phyloP scores from a whole-genome alignment of 2,329 filamentous ascomycete genomes.

The Penicillium nordicum region DNA sequence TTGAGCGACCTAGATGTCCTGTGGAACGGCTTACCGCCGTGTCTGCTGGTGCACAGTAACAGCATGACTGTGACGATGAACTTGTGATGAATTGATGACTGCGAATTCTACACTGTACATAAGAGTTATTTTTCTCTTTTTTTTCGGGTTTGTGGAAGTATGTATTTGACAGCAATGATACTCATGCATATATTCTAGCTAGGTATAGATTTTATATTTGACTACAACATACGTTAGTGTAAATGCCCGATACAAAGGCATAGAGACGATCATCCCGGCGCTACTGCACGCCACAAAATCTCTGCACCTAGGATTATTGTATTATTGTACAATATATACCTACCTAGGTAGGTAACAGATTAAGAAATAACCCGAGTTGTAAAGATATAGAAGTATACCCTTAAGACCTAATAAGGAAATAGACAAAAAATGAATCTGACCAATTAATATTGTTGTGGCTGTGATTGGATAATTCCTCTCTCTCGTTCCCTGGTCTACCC shows the following conservation, averaged over 20 bases:
- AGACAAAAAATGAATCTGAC: conserved; percentile 2
- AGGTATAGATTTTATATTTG: background rate
- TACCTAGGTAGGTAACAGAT: too few species aligned
- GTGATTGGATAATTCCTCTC: conserved; percentile 14
- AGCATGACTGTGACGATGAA: conserved; percentile 75
- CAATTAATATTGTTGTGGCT: conserved; percentile 10
- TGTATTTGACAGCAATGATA: background rate
- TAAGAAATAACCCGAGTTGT: too few species aligned
- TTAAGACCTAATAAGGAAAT: background rate
- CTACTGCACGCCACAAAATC: conserved; percentile 13
- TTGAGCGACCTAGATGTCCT: conserved; percentile 74
- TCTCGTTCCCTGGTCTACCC: conserved; percentile 18
- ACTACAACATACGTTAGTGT: background rate
- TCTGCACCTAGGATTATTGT: background rate
- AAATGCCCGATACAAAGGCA: background rate
- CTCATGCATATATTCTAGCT: background rate
- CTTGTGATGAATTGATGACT: conserved; percentile 28
- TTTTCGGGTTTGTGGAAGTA: background rate
- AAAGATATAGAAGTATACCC: too few species aligned
- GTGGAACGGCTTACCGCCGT: conserved; percentile 71
- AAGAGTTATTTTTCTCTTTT: background rate
- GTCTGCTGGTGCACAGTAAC: conserved; percentile 77
- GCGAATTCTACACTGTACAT: conserved; percentile 6
- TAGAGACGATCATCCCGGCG: conserved; percentile 11
- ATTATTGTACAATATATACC: too few species aligned